A percentile compares a stretch with the other conserved stretches of the same genome.
These are phyloP conservation scores for Alternaria sp. DNA, from an alignment of 2,329 filamentous ascomycete species.

Conservation along the genomic window DNA sequence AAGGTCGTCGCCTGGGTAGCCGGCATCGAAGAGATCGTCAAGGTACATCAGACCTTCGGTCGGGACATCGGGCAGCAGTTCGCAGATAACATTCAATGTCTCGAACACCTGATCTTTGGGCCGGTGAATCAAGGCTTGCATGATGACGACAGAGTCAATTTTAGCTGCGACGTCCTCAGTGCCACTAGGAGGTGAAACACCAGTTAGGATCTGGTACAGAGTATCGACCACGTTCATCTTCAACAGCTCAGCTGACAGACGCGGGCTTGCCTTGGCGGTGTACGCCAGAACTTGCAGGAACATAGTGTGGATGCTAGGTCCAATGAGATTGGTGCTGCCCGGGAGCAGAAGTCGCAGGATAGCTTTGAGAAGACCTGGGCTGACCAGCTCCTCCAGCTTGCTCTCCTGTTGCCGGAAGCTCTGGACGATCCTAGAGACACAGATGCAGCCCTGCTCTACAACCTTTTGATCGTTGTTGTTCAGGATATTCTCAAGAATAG, in stretches of 20 bases:
- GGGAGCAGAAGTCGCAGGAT: conserved; percentile 87
- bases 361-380: conserved; percentile 82
- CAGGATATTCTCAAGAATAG: conserved; percentile 87
- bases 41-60: conserved; percentile 60
- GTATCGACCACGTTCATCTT: conserved; percentile 98
- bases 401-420: conserved; percentile 90
- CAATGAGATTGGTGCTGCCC: conserved; percentile 93
- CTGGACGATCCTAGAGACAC: conserved; percentile 93
- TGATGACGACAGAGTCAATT: conserved; percentile 95
- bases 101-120: conserved; percentile 96
- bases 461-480: conserved; percentile 94
- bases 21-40: conserved; percentile 58
- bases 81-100: conserved; percentile 96
- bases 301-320: conserved; percentile 92
- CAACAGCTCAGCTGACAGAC: conserved; percentile 85
- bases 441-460: conserved; percentile 94
- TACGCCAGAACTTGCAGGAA: conserved; percentile 92
- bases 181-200: conserved; percentile 85
- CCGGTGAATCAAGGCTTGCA: conserved; percentile 96
- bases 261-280: conserved; percentile 85
- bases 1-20: conserved; percentile 56
- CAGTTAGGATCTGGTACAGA: conserved; percentile 94
- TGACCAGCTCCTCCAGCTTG: conserved; percentile 92
- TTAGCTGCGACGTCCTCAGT: conserved; percentile 80
- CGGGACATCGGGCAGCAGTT: conserved; percentile 80